Evolutionary conservation across 495 filamentous ascomycete genomes (phyloP).

Genomic region (Podospora fimiseda): DNA sequence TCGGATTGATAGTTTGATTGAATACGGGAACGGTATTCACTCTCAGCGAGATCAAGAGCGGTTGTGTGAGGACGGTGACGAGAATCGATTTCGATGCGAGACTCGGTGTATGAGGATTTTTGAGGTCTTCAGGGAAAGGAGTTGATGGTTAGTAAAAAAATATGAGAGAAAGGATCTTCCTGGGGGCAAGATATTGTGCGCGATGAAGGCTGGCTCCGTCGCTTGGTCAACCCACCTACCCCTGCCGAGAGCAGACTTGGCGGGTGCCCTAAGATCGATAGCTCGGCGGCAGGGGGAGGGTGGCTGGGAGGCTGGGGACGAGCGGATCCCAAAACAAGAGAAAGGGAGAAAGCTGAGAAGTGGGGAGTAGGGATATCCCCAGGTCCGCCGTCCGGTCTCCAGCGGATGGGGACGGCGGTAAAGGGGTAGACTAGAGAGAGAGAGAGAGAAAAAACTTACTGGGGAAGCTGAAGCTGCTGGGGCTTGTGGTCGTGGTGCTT

Average conservation of each 20-base stretch:
- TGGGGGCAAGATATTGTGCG: slow-evolving; percentile 4
- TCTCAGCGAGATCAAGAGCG: slow-evolving; percentile 74
- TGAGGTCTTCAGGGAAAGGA: slow-evolving; percentile 41
- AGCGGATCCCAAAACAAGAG: slow-evolving; percentile 15
- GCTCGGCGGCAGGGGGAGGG: slow-evolving; percentile 1
- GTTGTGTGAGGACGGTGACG: slow-evolving; percentile 46
- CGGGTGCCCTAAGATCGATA: slow-evolving; percentile 7
- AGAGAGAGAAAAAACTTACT: too few species aligned
- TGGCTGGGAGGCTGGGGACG: slow-evolving; percentile 1
- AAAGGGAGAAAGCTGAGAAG: not conserved
- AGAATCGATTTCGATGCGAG: slow-evolving; percentile 56
- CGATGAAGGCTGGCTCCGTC: slow-evolving; percentile 9
- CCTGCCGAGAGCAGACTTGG: slow-evolving; percentile 10
- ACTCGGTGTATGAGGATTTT: slow-evolving; percentile 48
- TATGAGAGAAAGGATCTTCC: not conserved
- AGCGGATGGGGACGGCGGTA: too few species aligned
- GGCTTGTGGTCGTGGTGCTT: not conserved
- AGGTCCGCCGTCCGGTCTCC: too few species aligned
- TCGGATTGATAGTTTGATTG: slow-evolving; percentile 60
- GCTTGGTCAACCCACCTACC: slow-evolving; percentile 25
- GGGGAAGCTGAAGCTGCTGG: not conserved
- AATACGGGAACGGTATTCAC: slow-evolving; percentile 74
- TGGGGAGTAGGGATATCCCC: not conserved
- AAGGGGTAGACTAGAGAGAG: too few species aligned
- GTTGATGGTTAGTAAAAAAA: slow-evolving; percentile 10